These are phyloP conservation scores for Astraeus odoratus DNA, from an alignment of 768 basidiomycete genomes.

Conservation along the genomic window DNA sequence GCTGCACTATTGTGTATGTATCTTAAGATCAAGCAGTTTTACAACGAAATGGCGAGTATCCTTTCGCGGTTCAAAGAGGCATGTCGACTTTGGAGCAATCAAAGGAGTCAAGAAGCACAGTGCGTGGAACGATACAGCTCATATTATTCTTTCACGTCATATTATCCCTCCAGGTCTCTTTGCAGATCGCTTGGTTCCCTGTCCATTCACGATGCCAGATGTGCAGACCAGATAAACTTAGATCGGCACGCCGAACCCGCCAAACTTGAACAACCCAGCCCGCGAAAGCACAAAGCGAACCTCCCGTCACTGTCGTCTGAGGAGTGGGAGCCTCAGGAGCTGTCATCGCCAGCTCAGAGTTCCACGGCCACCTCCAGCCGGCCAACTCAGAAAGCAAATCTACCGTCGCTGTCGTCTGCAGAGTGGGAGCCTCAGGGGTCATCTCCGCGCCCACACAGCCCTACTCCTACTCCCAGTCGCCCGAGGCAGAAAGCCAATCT, in stretches of 20 bases:
- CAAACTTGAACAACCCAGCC: slow-evolving; percentile 2
- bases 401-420: slow-evolving; percentile 38
- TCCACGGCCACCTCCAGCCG: not conserved
- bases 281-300: slow-evolving; percentile 17
- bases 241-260: not conserved
- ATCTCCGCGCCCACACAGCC: no score
- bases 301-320: slow-evolving; percentile 37
- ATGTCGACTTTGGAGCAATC: slow-evolving; percentile 68
- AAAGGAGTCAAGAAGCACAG: slow-evolving; percentile 71
- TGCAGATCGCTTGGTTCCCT: slow-evolving; percentile 17
- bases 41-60: slow-evolving; percentile 76
- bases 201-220: slow-evolving; percentile 26
- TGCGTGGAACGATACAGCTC: slow-evolving; percentile 28
- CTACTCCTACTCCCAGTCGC: slow-evolving; percentile 6
- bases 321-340: slow-evolving; percentile 46
- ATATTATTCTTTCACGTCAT: not conserved
- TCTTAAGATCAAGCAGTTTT: slow-evolving; percentile 52
- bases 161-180: slow-evolving; percentile 12
- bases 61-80: slow-evolving; percentile 67
- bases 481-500: slow-evolving; percentile 31
- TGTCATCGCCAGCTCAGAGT: slow-evolving; percentile 9
- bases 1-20: not conserved
- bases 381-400: slow-evolving; percentile 22
- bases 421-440: slow-evolving; percentile 46
- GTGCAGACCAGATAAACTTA: slow-evolving; percentile 1